phyloP scores from a whole-genome alignment of 2,329 filamentous ascomycete genomes.

The Volutella citrinella region DNA sequence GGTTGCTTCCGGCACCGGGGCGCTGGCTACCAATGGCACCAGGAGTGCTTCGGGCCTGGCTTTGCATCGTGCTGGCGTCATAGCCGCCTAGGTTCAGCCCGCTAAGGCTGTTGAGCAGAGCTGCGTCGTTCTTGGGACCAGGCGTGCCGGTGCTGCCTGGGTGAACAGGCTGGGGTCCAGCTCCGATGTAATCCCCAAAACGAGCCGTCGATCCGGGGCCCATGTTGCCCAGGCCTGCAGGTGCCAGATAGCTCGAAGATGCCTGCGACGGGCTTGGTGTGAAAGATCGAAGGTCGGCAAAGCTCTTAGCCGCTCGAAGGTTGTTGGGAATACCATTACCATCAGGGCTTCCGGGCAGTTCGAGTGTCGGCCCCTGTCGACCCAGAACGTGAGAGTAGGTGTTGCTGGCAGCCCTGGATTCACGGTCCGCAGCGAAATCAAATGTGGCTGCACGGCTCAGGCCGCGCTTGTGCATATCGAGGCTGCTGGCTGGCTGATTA shows the following conservation, averaged over 20 bases:
- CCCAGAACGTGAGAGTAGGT: conserved; percentile 72
- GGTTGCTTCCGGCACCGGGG: conserved; percentile 45
- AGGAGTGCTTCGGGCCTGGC: conserved; percentile 44
- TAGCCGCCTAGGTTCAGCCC: conserved; percentile 51
- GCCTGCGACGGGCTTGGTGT: conserved; percentile 87
- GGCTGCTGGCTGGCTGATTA: conserved; percentile 58
- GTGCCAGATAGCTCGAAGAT: conserved; percentile 70
- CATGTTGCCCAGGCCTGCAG: conserved; percentile 55
- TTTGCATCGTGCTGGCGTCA: conserved; percentile 41
- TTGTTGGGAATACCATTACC: conserved; percentile 65
- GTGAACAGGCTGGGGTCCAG: conserved; percentile 32
- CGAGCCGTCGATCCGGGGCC: conserved; percentile 35
- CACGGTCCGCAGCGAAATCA: conserved; percentile 83
- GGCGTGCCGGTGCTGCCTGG: conserved; percentile 36
- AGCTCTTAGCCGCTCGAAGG: conserved; percentile 90
- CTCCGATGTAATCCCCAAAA: conserved; percentile 45
- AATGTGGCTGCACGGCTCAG: conserved; percentile 95
- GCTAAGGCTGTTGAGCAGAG: conserved; percentile 46
- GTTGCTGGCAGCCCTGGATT: conserved; percentile 60
- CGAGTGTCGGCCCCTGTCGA: conserved; percentile 80
- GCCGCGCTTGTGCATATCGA: conserved; percentile 77
- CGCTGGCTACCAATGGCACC: conserved; percentile 66
- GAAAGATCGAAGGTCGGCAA: conserved; percentile 91
- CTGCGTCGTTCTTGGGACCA: conserved; percentile 36
- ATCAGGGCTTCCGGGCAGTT: conserved; percentile 78